phyloP scores from a whole-genome alignment of 1,139 yeast genomes.

The Debaryomyces sp. region DNA sequence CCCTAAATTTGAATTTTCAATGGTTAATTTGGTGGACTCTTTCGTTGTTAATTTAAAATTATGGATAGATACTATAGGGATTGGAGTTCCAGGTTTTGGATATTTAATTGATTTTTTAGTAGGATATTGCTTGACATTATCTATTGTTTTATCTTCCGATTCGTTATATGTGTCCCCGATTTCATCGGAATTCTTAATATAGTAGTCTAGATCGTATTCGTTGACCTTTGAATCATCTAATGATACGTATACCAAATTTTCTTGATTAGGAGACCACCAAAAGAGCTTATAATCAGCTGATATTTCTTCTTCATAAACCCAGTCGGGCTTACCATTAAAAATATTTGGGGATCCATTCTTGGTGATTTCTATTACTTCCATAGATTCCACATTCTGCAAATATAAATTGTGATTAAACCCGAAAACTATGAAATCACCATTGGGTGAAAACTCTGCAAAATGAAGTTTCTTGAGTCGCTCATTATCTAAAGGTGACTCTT shows the following conservation, averaged over 20 bases:
- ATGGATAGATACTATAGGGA: slow-evolving; percentile 60
- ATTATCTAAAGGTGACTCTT: slow-evolving; percentile 5
- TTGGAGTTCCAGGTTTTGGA: slow-evolving; percentile 85
- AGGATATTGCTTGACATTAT: slow-evolving; percentile 58
- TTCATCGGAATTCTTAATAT: slow-evolving; percentile 43
- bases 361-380: slow-evolving; percentile 51
- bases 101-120: slow-evolving; percentile 57
- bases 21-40: slow-evolving; percentile 20
- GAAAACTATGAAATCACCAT: slow-evolving; percentile 37
- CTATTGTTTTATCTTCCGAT: slow-evolving; percentile 16
- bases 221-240: slow-evolving; percentile 76
- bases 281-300: slow-evolving; percentile 61
- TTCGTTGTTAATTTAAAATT: slow-evolving; percentile 41
- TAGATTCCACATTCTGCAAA: slow-evolving; percentile 38
- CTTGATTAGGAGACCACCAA: slow-evolving; percentile 89
- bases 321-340: slow-evolving; percentile 90
- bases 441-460: slow-evolving; percentile 46
- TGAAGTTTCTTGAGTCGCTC: slow-evolving; percentile 32
- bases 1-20: slow-evolving; percentile 36
- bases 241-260: slow-evolving; percentile 61
- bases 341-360: slow-evolving; percentile 64
- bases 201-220: slow-evolving; percentile 65
- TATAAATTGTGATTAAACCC: slow-evolving; percentile 42
- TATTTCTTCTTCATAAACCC: slow-evolving; percentile 98
- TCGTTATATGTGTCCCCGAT: slow-evolving; percentile 29